Percentiles rank a stretch among this genome's conserved stretches.
These are phyloP conservation scores for Haplosporangium sp. DNA, from an alignment of 371 early-diverging fungal genomes.

Conservation along the genomic window DNA sequence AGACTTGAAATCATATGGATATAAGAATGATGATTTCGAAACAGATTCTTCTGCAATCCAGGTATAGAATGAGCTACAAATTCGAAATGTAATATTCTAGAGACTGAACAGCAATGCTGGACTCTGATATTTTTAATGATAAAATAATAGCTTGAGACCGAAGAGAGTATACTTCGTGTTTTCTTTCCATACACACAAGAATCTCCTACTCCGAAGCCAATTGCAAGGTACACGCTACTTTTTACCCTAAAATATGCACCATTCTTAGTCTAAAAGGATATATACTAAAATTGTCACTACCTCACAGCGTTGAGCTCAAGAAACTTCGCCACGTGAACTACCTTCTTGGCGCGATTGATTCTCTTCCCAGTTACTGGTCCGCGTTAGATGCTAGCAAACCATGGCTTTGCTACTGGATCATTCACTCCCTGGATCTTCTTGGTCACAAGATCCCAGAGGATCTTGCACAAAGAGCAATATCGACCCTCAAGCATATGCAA, in stretches of 20 bases:
- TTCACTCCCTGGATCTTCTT: conserved; percentile 86
- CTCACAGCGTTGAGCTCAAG: conserved; percentile 60
- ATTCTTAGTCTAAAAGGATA: not conserved
- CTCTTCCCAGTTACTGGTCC: conserved; percentile 71
- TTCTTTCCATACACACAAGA: conserved; percentile 42
- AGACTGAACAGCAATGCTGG: too few species aligned
- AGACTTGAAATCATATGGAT: conserved; percentile 28
- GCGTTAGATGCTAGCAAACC: conserved; percentile 90
- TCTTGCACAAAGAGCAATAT: conserved; percentile 65
- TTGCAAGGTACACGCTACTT: conserved; percentile 20
- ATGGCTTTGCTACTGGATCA: conserved; percentile 93
- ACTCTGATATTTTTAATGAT: not conserved
- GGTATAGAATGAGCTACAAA: conserved; percentile 41
- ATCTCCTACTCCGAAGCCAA: conserved; percentile 40
- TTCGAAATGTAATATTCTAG: not conserved
- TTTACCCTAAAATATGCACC: not conserved
- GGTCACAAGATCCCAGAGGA: conserved; percentile 60
- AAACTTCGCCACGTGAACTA: conserved; percentile 71
- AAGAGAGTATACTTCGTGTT: conserved; percentile 29
- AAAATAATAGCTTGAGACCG: conserved; percentile 17
- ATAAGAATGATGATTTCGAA: conserved; percentile 62
- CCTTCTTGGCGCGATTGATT: conserved; percentile 61
- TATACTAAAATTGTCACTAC: not conserved
- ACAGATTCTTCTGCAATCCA: conserved; percentile 67
- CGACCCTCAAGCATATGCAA: conserved; percentile 78